Percentiles rank a stretch among this genome's conserved stretches.
Evolutionary conservation across 2,329 filamentous ascomycete species (phyloP).

Genomic region (Eutypa lata): DNA sequence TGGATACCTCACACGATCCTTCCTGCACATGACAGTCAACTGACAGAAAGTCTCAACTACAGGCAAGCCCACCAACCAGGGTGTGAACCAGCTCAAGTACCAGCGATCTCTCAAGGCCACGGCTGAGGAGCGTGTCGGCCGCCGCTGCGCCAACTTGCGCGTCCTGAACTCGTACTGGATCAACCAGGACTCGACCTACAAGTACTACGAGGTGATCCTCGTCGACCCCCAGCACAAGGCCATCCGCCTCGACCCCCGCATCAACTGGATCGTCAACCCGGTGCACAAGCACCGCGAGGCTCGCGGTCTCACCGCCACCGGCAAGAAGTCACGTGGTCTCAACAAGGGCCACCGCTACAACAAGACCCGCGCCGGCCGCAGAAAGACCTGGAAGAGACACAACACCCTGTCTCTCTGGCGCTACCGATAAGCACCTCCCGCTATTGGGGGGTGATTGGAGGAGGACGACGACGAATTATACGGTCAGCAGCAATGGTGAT

Average conservation of each 20-base stretch:
- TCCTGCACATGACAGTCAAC: background rate
- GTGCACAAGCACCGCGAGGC: constrained; percentile 99
- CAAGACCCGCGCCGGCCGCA: constrained; percentile 94
- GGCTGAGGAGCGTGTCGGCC: constrained; percentile 99
- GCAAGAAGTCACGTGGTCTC: constrained; percentile 99
- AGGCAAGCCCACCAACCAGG: constrained; percentile 99
- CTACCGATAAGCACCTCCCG: constrained; percentile 69
- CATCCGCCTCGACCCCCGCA: constrained; percentile 96
- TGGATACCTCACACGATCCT: constrained; percentile 1
- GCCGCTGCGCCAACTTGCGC: constrained; percentile 97
- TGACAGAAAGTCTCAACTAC: constrained; percentile 23
- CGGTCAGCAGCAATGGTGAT: constrained; percentile 14
- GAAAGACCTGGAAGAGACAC: constrained; percentile 99
- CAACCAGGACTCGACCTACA: constrained; percentile 99
- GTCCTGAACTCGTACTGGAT: constrained; percentile 99
- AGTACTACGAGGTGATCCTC: constrained; percentile 99
- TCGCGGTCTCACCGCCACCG: constrained; percentile 94
- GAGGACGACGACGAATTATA: constrained; percentile 16
- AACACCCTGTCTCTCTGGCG: constrained; percentile 99
- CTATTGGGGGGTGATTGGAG: constrained; percentile 11
- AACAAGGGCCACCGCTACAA: constrained; percentile 99
- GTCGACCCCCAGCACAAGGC: constrained; percentile 99
- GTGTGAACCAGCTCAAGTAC: constrained; percentile 99
- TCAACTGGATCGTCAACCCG: constrained; percentile 99
- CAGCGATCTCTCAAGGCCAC: constrained; percentile 97